A percentile compares a stretch with the other conserved stretches of the same genome.
These are phyloP conservation scores for Paraphoma sp. DNA, from an alignment of 2,329 filamentous ascomycete species.

Conservation along the genomic window DNA sequence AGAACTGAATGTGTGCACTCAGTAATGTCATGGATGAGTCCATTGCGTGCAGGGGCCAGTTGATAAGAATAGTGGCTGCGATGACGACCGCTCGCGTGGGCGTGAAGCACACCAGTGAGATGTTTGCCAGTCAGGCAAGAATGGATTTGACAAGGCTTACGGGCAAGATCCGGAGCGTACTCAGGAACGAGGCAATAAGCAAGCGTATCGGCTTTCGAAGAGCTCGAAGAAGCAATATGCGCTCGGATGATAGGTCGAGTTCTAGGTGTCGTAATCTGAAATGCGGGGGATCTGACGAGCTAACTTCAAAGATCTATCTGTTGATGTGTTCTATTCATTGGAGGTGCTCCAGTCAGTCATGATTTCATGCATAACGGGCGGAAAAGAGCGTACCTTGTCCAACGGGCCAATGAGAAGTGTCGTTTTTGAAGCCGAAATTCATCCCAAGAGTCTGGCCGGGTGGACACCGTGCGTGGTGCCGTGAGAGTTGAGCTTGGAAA, in stretches of 20 bases:
- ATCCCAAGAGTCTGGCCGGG: constrained; percentile 33
- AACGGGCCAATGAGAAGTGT: constrained; percentile 52
- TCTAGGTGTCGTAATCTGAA: constrained; percentile 8
- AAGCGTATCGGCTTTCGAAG: constrained; percentile 30
- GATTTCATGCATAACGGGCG: not conserved
- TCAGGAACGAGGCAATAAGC: constrained; percentile 34
- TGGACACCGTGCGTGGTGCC: not conserved
- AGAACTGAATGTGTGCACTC: constrained; percentile 57
- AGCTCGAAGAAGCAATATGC: constrained; percentile 34
- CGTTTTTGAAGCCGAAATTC: constrained; percentile 51
- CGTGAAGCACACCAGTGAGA: constrained; percentile 36
- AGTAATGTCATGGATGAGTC: constrained; percentile 54
- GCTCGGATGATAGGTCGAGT: constrained; percentile 26
- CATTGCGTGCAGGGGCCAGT: constrained; percentile 42
- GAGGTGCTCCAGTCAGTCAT: constrained; percentile 6
- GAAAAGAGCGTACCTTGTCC: constrained; percentile 41
- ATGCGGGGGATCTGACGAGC: constrained; percentile 26
- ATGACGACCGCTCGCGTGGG: constrained; percentile 37
- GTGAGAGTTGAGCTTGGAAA: not conserved
- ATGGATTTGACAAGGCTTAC: constrained; percentile 35
- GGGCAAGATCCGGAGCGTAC: constrained; percentile 26
- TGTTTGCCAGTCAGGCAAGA: constrained; percentile 26
- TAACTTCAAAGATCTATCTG: constrained; percentile 26
- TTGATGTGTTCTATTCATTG: constrained; percentile 48
- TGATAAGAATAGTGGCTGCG: constrained; percentile 42